Evolutionary conservation across 2,329 filamentous ascomycete genomes (phyloP).

Genomic region (Monosporascus sp.): DNA sequence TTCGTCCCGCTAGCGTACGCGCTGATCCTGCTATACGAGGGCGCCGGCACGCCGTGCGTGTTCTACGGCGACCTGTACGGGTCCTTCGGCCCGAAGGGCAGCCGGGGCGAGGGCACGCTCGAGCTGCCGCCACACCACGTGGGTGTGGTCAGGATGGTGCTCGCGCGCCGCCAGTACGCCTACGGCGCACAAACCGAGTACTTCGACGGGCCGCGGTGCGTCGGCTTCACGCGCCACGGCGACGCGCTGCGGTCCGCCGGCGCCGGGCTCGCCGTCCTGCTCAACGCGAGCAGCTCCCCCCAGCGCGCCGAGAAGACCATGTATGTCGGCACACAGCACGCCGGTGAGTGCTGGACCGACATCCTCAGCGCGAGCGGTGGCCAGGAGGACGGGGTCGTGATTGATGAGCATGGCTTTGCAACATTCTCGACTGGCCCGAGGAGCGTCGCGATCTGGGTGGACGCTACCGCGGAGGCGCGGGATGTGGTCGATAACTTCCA

Average conservation of each 20-base stretch:
- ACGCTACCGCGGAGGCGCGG: background rate
- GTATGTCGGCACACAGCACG: constrained; percentile 54
- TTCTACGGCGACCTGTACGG: constrained; percentile 69
- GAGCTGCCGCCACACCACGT: constrained; percentile 44
- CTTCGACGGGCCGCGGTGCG: constrained; percentile 50
- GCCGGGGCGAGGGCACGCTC: constrained; percentile 28
- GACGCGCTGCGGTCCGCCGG: constrained; percentile 30
- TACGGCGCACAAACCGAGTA: constrained; percentile 62
- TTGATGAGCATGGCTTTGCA: background rate
- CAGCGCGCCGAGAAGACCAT: constrained; percentile 47
- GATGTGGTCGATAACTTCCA: background rate
- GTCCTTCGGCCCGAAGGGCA: constrained; percentile 30
- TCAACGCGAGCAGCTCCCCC: constrained; percentile 19
- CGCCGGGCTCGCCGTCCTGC: constrained; percentile 51
- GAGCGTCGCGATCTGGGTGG: background rate
- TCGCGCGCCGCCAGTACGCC: constrained; percentile 60
- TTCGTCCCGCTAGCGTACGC: constrained; percentile 69
- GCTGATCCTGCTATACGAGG: constrained; percentile 57
- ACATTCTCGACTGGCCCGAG: background rate
- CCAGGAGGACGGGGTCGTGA: background rate
- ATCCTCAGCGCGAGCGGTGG: constrained; percentile 35
- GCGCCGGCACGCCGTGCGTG: constrained; percentile 56
- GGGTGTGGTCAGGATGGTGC: constrained; percentile 52
- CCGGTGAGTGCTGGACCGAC: constrained; percentile 59
- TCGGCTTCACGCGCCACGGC: constrained; percentile 52